Evolutionary conservation across 257 asterid species (phyloP).

Genomic region (Solanum ahanhuiri): DNA sequence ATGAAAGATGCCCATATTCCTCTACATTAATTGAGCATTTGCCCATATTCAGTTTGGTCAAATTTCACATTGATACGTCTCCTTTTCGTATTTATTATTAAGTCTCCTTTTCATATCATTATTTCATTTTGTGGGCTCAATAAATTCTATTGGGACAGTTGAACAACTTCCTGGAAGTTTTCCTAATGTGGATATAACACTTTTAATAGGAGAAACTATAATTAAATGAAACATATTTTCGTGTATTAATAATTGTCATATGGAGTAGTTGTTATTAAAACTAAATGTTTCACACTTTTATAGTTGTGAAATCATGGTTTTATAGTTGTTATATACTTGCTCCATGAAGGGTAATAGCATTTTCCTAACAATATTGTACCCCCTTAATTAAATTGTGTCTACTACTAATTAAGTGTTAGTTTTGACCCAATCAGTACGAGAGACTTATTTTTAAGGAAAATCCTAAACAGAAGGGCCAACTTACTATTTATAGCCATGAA

Average conservation of each 20-base stretch:
- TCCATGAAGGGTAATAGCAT: background rate
- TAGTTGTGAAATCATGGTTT: background rate
- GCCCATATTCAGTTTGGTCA: background rate
- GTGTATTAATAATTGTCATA: background rate
- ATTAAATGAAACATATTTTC: background rate
- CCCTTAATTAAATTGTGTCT: background rate
- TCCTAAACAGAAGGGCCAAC: background rate
- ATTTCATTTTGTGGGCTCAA: background rate
- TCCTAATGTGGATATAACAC: background rate
- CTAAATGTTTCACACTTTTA: background rate
- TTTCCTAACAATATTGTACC: background rate
- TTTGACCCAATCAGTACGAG: background rate
- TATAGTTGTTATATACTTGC: background rate
- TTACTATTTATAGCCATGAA: background rate
- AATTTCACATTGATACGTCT: background rate
- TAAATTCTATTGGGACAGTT: background rate
- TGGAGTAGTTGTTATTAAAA: background rate
- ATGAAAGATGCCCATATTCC: background rate
- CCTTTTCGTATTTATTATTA: background rate
- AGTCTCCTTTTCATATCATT: background rate
- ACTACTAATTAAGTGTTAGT: background rate
- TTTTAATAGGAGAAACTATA: background rate
- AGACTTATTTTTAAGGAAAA: background rate
- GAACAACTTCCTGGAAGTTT: background rate
- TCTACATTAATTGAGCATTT: background rate